Evolutionary conservation across 2,329 filamentous ascomycete species (phyloP).

Genomic region (Dothideomycetidae sp.): DNA sequence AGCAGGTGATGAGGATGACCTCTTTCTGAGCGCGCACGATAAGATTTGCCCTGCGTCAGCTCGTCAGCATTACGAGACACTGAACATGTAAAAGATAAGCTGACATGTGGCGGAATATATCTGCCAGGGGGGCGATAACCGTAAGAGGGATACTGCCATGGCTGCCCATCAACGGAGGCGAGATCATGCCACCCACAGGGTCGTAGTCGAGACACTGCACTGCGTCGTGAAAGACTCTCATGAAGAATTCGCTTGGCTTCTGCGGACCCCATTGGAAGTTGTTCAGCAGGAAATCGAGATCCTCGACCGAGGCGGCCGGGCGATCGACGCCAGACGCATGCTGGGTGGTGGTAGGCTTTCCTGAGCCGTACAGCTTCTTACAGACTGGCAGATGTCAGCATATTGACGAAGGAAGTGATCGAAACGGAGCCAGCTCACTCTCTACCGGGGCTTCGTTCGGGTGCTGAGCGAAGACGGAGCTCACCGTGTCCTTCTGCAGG

Average conservation of each 20-base stretch:
- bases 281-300: constrained; percentile 39
- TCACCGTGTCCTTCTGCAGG: constrained; percentile 15
- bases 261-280: constrained; percentile 56
- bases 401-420: too few relatives aligned
- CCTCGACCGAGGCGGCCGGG: constrained; percentile 23
- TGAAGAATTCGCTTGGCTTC: constrained; percentile 52
- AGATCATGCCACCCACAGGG: constrained; percentile 39
- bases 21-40: constrained; percentile 60
- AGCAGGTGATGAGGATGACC: constrained; percentile 61
- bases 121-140: constrained; percentile 53
- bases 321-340: too few relatives aligned
- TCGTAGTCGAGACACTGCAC: constrained; percentile 42
- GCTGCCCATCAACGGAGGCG: constrained; percentile 45
- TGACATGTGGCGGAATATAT: constrained; percentile 55
- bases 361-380: constrained; percentile 6
- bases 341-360: constrained; percentile 12
- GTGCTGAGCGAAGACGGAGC: constrained; percentile 16
- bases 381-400: too few relatives aligned
- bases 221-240: constrained; percentile 53
- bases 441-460: constrained; percentile 16
- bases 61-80: background rate
- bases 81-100: background rate
- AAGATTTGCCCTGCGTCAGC: constrained; percentile 47
- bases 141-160: constrained; percentile 53
- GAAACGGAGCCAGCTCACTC: constrained; percentile 10